A percentile compares a stretch with the other conserved stretches of the same genome.
Conservation (phyloP, 768 basidiomycete genomes). For the Ramaria sp. region DNA sequence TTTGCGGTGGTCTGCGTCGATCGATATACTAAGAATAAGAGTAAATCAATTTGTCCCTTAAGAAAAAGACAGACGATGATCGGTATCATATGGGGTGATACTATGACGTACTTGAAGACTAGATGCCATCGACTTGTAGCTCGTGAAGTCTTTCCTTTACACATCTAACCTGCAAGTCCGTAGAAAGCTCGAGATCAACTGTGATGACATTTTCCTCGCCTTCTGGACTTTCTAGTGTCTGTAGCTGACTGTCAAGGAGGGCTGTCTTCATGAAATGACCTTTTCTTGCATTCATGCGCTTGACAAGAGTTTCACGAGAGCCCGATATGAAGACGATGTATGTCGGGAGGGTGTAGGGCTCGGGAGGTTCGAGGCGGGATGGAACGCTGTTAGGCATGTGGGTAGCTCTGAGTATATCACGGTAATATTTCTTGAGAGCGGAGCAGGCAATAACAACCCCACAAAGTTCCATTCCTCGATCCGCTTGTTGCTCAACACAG, state of each 20-base stretch:
- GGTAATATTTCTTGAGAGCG: conserved; percentile 70
- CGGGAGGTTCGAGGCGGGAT: conserved; percentile 16
- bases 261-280: conserved; percentile 78
- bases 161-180: conserved; percentile 42
- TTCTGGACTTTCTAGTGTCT: conserved; percentile 57
- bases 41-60: too few relatives aligned
- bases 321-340: conserved; percentile 79
- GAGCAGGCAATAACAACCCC: conserved; percentile 86
- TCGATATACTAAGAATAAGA: too few relatives aligned
- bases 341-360: conserved; percentile 36
- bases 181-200: conserved; percentile 42
- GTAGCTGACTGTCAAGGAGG: conserved; percentile 76
- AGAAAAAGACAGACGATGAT: too few relatives aligned
- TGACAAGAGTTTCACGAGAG: conserved; percentile 38
- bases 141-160: conserved; percentile 32
- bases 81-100: too few relatives aligned
- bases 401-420: conserved; percentile 67
- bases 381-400: conserved; percentile 14
- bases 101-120: too few relatives aligned
- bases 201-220: conserved; percentile 59
- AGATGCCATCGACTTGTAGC: not conserved
- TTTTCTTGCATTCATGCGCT: conserved; percentile 50
- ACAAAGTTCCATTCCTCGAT: conserved; percentile 9
- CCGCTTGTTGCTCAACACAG: conserved; percentile 18
- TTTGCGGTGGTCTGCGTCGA: too few relatives aligned